A percentile compares a stretch with the other conserved stretches of the same genome.
These are phyloP conservation scores for Micractinium conductrix DNA, from an alignment of 139 green algal genomes.

Conservation along the genomic window DNA sequence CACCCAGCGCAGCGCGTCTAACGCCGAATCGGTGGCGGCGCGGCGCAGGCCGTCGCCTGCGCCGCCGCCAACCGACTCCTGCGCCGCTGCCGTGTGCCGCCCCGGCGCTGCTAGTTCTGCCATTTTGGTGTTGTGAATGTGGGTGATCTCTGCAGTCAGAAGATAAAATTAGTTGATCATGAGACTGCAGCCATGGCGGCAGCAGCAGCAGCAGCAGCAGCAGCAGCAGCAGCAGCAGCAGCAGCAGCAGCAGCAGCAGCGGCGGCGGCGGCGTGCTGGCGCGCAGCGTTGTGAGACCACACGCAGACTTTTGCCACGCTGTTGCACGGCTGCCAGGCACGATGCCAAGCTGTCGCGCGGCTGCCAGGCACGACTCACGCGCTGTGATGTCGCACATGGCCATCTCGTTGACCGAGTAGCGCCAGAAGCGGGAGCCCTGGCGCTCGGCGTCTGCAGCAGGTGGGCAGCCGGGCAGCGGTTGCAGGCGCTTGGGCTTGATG, in stretches of 20 bases:
- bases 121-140: conserved; percentile 87
- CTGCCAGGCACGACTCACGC: no score
- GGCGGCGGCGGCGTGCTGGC: no score
- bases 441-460: neutral
- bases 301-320: no score
- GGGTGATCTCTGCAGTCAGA: neutral
- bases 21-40: conserved; percentile 15
- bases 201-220: no score
- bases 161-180: neutral
- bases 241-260: no score
- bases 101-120: conserved; percentile 65
- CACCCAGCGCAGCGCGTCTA: conserved; percentile 18
- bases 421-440: conserved; percentile 79
- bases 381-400: conserved; percentile 72
- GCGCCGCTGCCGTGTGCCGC: neutral
- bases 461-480: neutral
- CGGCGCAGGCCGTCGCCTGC: conserved; percentile 19
- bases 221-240: no score
- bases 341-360: no score
- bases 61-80: neutral
- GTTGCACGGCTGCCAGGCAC: no score
- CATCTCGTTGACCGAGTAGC: conserved; percentile 89
- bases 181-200: neutral
- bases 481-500: no score
- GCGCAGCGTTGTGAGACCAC: no score